Conservation (phyloP, 345 rosid genomes). For the Pelargonium nanum region DNA sequence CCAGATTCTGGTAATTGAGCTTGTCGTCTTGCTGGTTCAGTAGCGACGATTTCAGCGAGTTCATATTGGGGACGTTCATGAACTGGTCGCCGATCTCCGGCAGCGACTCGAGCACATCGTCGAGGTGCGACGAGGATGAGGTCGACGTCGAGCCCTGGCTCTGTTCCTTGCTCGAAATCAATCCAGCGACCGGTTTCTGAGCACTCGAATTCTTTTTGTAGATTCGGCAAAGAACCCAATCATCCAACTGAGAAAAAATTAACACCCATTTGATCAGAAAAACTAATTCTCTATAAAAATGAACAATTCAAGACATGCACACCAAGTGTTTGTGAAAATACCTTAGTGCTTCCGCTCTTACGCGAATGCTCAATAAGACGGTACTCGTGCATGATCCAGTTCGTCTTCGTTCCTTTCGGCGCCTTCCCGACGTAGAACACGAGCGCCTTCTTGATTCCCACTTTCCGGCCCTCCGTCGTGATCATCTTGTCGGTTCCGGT, state of each 20-base stretch:
- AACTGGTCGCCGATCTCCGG: conserved; percentile 48
- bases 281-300: not conserved
- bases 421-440: conserved; percentile 92
- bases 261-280: not conserved
- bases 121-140: conserved; percentile 67
- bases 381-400: conserved; percentile 99
- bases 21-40: conserved; percentile 31
- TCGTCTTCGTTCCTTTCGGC: conserved; percentile 88
- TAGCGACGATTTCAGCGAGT: conserved; percentile 33
- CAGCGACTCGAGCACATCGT: conserved; percentile 62
- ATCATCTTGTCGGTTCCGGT: conserved; percentile 89
- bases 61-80: conserved; percentile 39
- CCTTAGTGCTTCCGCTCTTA: conserved; percentile 61
- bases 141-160: conserved; percentile 48
- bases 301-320: not conserved
- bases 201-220: conserved; percentile 67
- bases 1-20: conserved; percentile 22
- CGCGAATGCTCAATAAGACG: conserved; percentile 58
- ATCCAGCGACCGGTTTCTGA: conserved; percentile 25
- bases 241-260: conserved; percentile 51
- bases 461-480: conserved; percentile 57
- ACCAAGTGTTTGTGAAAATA: too few relatives aligned
- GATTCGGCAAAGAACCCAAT: conserved; percentile 92
- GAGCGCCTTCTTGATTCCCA: conserved; percentile 87
- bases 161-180: conserved; percentile 43